A percentile compares a stretch with the other conserved stretches of the same genome.
Conservation (phyloP, 257 asterid genomes). For the Solanum pinnatisectum region DNA sequence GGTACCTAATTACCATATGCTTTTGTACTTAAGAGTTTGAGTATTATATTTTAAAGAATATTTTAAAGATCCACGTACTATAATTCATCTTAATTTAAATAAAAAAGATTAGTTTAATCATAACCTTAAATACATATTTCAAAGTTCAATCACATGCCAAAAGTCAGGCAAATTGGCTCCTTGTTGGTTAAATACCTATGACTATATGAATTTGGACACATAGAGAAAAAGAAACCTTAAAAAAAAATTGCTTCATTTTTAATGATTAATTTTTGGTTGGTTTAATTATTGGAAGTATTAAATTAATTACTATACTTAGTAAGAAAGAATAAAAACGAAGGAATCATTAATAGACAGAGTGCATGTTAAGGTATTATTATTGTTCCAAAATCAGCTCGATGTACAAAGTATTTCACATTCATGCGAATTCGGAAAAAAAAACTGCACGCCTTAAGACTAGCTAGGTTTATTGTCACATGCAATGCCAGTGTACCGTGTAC, state of each 20-base stretch:
- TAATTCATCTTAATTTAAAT: constrained; percentile 11
- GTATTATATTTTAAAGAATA: background rate
- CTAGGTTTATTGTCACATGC: constrained; percentile 5
- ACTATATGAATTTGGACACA: background rate
- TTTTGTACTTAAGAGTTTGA: background rate
- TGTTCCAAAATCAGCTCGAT: background rate
- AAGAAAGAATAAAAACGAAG: background rate
- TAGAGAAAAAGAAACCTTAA: background rate
- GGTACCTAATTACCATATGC: background rate
- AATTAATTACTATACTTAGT: background rate
- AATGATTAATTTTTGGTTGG: background rate
- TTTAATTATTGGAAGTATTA: background rate
- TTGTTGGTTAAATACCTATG: background rate
- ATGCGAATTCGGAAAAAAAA: no score
- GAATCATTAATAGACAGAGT: background rate
- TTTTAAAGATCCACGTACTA: constrained; percentile 22
- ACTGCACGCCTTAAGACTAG: background rate
- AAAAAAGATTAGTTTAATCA: constrained; percentile 2
- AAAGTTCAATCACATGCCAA: background rate
- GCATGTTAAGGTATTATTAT: constrained; percentile 13
- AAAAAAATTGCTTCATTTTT: background rate
- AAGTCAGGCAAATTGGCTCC: constrained; percentile 5
- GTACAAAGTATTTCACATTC: background rate
- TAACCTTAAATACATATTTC: constrained; percentile 3
- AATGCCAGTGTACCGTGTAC: background rate